Evolutionary conservation across 305 asterid genomes (phyloP), one percentile per base, ranked within the genome.

Genomic region (Rubia peregrina): DNA sequence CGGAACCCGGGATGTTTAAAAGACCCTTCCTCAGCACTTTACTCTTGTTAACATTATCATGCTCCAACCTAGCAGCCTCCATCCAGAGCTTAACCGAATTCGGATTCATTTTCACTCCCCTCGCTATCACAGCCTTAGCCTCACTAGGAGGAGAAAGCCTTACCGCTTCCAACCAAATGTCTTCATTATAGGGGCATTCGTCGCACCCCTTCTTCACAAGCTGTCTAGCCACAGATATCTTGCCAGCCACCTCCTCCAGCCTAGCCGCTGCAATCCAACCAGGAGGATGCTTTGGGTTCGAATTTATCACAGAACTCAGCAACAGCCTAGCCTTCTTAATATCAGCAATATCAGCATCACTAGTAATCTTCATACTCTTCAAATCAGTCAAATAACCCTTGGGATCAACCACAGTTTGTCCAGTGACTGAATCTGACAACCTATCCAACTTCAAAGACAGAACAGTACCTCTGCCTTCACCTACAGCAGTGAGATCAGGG

Each of bases 241-340:
- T 92, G 73, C 98, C 96, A 0, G 96, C 98, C 69, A 86, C 92
- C 87, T 92, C 98, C 82, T 92, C 98, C 81, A 92, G 74, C 85
- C 98, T 88, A 33, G 98, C 92, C 1, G 98, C 96, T 0, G 96
- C 98, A 63, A 92, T 90, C 98, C 98, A 92, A 71, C 98, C 98
- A n/a, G 90, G 92, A 1, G 96, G 92, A 76, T 92, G 96, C 84
- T 88, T 92, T 0, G 95, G 96, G 74, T 90, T 92, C 5, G 95
- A 87, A 77, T 85, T 94, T 9, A 88, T 90, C 40, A 90, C 96
- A 0, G 95, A 88, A 74, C 86, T 90, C n/a, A 92, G 91, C 75
- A 92, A 80, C 84, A 88, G 64, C 70, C 96, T 83, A 30, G 96
- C 96, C 84, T 90, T 92, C 69, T 87, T 90, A 24, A 92, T 92